Conservation (phyloP, 257 asterid genomes). For the Haberlea rhodopensis region DNA sequence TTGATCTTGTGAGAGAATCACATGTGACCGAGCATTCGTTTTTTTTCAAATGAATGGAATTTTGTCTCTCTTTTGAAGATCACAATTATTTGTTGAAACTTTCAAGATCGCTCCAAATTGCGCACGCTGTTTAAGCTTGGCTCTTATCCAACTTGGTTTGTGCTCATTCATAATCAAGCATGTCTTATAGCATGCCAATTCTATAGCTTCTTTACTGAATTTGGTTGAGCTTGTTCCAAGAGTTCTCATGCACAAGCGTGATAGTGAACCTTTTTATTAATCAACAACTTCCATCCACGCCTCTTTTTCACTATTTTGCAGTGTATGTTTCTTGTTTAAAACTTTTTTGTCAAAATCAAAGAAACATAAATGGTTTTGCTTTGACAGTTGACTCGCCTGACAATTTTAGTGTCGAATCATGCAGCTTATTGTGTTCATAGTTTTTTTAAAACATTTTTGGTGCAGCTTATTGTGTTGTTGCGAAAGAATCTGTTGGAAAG, state of each 20-base stretch:
- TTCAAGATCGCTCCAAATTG: neutral
- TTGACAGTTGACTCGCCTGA: neutral
- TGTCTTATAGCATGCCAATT: neutral
- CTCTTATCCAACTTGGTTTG: neutral
- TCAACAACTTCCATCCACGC: neutral
- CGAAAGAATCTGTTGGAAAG: slow-evolving; percentile 87
- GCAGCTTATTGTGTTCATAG: neutral
- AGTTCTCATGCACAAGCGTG: neutral
- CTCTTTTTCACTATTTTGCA: neutral
- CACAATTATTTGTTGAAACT: neutral
- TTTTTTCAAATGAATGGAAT: no score
- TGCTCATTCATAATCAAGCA: neutral
- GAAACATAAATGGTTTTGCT: neutral
- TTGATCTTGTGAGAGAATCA: neutral
- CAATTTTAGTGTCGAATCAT: slow-evolving; percentile 8
- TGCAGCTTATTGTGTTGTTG: slow-evolving; percentile 91
- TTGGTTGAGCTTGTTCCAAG: neutral
- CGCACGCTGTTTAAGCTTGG: neutral
- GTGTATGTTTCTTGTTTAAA: neutral
- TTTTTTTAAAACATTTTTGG: neutral
- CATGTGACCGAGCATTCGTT: neutral
- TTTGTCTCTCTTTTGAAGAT: neutral
- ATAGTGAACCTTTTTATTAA: neutral
- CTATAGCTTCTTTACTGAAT: neutral
- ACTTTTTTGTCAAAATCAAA: neutral